Base-by-base conservation (phyloP, 2,329 filamentous ascomycete genomes). In the Boeremia exigua region DNA sequence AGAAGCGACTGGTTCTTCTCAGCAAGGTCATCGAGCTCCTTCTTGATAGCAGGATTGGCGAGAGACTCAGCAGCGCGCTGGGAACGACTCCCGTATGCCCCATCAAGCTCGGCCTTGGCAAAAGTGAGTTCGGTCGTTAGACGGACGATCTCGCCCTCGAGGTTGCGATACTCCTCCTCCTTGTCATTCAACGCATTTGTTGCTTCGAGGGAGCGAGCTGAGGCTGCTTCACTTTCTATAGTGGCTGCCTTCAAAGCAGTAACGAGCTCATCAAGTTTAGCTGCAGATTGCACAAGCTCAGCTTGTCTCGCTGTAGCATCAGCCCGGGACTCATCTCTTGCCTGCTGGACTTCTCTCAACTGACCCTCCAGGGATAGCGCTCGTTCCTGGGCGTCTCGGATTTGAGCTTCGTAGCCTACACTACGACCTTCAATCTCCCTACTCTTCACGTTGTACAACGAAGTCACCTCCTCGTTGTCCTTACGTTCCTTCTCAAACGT, bases 51-150 rank as follows among this genome's bases (percentile, higher is more conserved):
- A 45, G 85, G 85, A 42, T 73, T 73, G 8, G 80, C 78, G 9
- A 84, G 84, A 10, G 83, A 83, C 70, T 88, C 86, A n/a, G 86
- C 87, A 11, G 87, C 86, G 29, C 88, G 84, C 70, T 90, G 81
- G 9, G 86, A 84, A 47, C 88, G 81, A n/a, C 82, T 85, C 36
- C 95, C 95, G 71, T 98, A 97, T 71, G 96, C 96, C 59, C 92
- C 92, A 67, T 96, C 95, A 25, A 98, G 90, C 75, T 98, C 94
- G 48, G 93, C 91, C 69, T 87, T 86, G 25, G 90, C 92, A 63
- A 98, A 88, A n/a, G 94, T 96, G 37, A 98, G 84, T 79, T 98
- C 88, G 2, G 88, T 90, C 32, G 86, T 87, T 6, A 88, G 79
- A 48, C 85, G 81, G 3, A 88, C 86, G 46, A 89, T 80, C 66